phyloP scores from a whole-genome alignment of 106 monocot species.

The Dendrobium catenatum region DNA sequence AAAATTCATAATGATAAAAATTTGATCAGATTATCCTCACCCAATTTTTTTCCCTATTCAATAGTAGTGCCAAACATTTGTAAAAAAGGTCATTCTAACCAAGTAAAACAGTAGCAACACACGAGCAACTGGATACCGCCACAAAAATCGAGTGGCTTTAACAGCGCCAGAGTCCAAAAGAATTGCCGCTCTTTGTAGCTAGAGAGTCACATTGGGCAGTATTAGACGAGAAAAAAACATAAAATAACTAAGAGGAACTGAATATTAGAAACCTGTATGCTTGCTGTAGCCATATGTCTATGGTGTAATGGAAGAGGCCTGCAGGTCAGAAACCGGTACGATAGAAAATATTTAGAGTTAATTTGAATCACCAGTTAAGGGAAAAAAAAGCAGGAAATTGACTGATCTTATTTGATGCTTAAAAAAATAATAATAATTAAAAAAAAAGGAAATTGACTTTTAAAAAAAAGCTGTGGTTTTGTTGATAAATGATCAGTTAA shows the following conservation, averaged over 20 bases:
- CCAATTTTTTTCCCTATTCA: too few species aligned
- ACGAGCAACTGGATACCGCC: constrained; percentile 90
- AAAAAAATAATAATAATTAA: background rate
- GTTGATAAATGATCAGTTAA: background rate
- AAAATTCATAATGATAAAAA: too few species aligned
- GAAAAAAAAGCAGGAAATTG: background rate
- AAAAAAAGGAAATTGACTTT: background rate
- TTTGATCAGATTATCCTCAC: too few species aligned
- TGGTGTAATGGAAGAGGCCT: constrained; percentile 92
- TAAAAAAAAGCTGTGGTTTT: background rate
- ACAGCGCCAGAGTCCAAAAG: constrained; percentile 92
- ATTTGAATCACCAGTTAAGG: background rate
- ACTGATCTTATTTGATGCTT: background rate
- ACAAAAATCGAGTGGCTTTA: constrained; percentile 88
- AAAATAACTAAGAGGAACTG: background rate
- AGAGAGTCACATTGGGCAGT: constrained; percentile 7
- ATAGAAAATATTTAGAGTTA: background rate
- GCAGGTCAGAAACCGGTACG: constrained; percentile 18
- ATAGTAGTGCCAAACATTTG: background rate
- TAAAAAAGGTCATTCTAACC: constrained; percentile 26
- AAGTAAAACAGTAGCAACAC: constrained; percentile 83
- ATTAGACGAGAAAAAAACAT: background rate
- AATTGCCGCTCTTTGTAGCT: constrained; percentile 94
- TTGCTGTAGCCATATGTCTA: constrained; percentile 78
- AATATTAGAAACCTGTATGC: constrained; percentile 50